Percentiles rank a stretch among this genome's conserved stretches.
Conservation (phyloP, 805 yeast genomes). For the Hermanozyma aechmeae region DNA sequence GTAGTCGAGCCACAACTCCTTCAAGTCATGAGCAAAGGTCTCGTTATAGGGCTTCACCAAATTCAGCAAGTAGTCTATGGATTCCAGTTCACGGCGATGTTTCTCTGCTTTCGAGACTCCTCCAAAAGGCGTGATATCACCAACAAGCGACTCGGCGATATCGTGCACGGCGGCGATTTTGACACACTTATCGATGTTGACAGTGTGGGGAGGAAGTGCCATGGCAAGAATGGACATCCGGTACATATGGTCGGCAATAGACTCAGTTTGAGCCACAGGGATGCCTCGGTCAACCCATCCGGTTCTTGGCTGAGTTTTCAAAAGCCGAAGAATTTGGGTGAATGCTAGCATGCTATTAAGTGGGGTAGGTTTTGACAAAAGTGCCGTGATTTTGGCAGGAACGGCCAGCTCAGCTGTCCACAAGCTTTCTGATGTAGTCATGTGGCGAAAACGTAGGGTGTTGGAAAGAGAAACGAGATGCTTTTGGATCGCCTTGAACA, state of each 20-base stretch:
- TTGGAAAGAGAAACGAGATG: no score
- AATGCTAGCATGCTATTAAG: constrained; percentile 47
- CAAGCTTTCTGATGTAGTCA: constrained; percentile 9
- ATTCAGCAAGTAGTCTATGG: constrained; percentile 58
- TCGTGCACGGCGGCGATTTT: constrained; percentile 88
- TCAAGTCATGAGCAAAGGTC: constrained; percentile 52
- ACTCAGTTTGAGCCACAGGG: constrained; percentile 46
- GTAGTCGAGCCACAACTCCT: constrained; percentile 77
- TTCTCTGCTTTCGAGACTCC: constrained; percentile 68
- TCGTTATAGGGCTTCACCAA: constrained; percentile 59
- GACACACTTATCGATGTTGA: constrained; percentile 62
- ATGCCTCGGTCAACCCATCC: constrained; percentile 80
- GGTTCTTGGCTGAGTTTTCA: constrained; percentile 78
- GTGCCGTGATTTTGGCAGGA: constrained; percentile 33
- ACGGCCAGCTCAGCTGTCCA: constrained; percentile 53
- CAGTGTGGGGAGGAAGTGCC: constrained; percentile 46
- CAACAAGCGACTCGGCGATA: constrained; percentile 88
- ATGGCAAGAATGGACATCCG: constrained; percentile 80
- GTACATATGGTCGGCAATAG: constrained; percentile 93
- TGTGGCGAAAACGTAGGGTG: no score
- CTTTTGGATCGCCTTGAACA: no score
- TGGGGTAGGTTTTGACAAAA: constrained; percentile 21
- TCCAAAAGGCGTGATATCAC: constrained; percentile 82
- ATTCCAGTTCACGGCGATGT: constrained; percentile 66
- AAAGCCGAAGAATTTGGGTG: constrained; percentile 55